phyloP scores from a whole-genome alignment of 73 alveolate species.

The Diophrys appendiculata region DNA sequence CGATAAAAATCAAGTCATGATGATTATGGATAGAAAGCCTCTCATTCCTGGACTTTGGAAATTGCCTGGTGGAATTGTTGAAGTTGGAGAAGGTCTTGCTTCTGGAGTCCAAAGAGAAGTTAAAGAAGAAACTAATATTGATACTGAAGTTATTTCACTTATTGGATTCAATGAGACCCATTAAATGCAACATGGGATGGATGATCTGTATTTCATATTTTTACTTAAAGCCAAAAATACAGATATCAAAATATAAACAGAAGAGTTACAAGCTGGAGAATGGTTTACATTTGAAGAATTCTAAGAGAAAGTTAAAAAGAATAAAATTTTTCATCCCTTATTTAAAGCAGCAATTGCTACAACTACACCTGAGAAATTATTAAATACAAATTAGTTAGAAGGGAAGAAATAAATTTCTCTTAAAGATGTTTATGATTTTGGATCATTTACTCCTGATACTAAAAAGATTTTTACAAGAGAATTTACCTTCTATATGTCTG shows the following conservation, averaged over 20 bases:
- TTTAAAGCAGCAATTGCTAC: too few species aligned
- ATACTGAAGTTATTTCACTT: slow-evolving; percentile 21
- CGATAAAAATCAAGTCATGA: slow-evolving; percentile 34
- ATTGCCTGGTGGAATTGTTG: slow-evolving; percentile 59
- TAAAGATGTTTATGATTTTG: too few species aligned
- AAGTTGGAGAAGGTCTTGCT: slow-evolving; percentile 30
- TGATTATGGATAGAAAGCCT: slow-evolving; percentile 54
- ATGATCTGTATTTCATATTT: slow-evolving; percentile 49
- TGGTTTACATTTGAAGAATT: slow-evolving; percentile 46
- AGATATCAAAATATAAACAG: slow-evolving; percentile 22
- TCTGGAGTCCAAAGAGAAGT: slow-evolving; percentile 46
- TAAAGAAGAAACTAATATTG: slow-evolving; percentile 43
- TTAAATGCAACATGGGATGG: slow-evolving; percentile 23
- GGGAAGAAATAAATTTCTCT: too few species aligned
- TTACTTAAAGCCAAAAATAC: slow-evolving; percentile 19
- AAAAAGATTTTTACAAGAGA: too few species aligned
- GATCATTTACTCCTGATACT: too few species aligned
- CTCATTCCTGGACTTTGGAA: slow-evolving; percentile 46
- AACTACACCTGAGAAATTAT: too few species aligned
- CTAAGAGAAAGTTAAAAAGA: too few species aligned
- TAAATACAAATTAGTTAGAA: too few species aligned
- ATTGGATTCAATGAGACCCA: slow-evolving; percentile 37
- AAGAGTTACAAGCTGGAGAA: slow-evolving; percentile 29
- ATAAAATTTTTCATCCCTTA: too few species aligned
- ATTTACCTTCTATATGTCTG: too few species aligned